Conservation (phyloP, 2,329 filamentous ascomycete species). For the Nigrograna mackinnonii region DNA sequence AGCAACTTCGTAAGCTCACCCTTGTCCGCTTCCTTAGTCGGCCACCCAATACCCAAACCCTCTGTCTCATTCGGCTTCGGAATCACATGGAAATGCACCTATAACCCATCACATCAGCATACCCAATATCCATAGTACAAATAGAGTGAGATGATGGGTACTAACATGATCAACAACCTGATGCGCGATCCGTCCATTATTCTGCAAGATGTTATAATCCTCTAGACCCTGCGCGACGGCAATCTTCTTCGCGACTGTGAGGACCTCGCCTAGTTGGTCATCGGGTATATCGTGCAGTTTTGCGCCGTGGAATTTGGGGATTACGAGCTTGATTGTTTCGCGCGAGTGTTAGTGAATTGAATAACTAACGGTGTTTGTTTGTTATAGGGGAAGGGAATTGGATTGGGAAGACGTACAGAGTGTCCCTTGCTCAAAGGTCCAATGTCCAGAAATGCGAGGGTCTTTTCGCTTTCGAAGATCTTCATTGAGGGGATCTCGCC, state of each 20-base stretch:
- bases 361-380: not conserved
- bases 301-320: slow-evolving; percentile 91
- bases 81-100: slow-evolving; percentile 97
- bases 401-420: slow-evolving; percentile 62
- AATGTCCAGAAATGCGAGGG: slow-evolving; percentile 95
- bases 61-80: slow-evolving; percentile 87
- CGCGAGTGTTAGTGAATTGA: not conserved
- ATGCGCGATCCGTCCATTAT: slow-evolving; percentile 90
- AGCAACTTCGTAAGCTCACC: slow-evolving; percentile 76
- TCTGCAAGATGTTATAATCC: slow-evolving; percentile 94
- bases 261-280: slow-evolving; percentile 78
- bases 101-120: not conserved
- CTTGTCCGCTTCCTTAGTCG: slow-evolving; percentile 75
- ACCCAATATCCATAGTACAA: not conserved
- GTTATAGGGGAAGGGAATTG: not conserved
- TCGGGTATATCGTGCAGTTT: slow-evolving; percentile 94
- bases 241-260: slow-evolving; percentile 88
- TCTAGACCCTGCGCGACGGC: slow-evolving; percentile 73
- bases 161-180: slow-evolving; percentile 90
- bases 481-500: slow-evolving; percentile 97
- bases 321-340: slow-evolving; percentile 77
- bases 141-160: not conserved
- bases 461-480: slow-evolving; percentile 92
- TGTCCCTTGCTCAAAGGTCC: slow-evolving; percentile 86
- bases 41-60: slow-evolving; percentile 82